phyloP scores from a whole-genome alignment of 1,139 yeast genomes.

The Suhomyces maxii region DNA sequence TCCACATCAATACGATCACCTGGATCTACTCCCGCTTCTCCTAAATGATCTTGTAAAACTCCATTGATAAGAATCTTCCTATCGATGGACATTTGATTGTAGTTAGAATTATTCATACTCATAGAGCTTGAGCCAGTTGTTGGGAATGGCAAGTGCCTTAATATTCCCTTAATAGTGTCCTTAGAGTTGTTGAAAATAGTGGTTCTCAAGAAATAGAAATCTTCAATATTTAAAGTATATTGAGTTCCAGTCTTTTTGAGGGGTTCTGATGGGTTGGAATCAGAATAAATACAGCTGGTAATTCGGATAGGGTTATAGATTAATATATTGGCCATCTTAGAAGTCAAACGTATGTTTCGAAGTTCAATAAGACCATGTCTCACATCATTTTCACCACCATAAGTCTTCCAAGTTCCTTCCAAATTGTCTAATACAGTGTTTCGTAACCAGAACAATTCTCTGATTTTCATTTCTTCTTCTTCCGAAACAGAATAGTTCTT shows the following conservation, averaged over 20 bases:
- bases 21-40: slow-evolving; percentile 41
- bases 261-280: slow-evolving; percentile 7
- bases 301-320: slow-evolving; percentile 33
- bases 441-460: slow-evolving; percentile 79
- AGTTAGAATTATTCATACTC: slow-evolving; percentile 13
- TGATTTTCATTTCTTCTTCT: slow-evolving; percentile 53
- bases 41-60: slow-evolving; percentile 52
- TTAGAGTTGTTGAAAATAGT: slow-evolving; percentile 47
- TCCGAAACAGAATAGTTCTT: slow-evolving; percentile 58
- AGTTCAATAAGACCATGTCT: slow-evolving; percentile 64
- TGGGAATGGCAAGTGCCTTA: slow-evolving; percentile 66
- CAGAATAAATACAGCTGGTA: slow-evolving; percentile 12
- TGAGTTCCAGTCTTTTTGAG: slow-evolving; percentile 18
- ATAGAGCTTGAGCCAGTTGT: slow-evolving; percentile 15
- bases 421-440: slow-evolving; percentile 59
- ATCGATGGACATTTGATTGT: slow-evolving; percentile 40
- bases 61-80: slow-evolving; percentile 63
- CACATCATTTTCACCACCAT: slow-evolving; percentile 10
- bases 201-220: slow-evolving; percentile 51
- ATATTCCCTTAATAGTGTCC: slow-evolving; percentile 48
- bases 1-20: slow-evolving; percentile 41
- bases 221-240: slow-evolving; percentile 37
- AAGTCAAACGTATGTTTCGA: slow-evolving; percentile 61
- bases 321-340: slow-evolving; percentile 51
- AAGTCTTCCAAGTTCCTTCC: slow-evolving; percentile 62